These are phyloP conservation scores for Pseudocercospora eumusae DNA, from an alignment of 2,329 filamentous ascomycete species.

Conservation along the genomic window DNA sequence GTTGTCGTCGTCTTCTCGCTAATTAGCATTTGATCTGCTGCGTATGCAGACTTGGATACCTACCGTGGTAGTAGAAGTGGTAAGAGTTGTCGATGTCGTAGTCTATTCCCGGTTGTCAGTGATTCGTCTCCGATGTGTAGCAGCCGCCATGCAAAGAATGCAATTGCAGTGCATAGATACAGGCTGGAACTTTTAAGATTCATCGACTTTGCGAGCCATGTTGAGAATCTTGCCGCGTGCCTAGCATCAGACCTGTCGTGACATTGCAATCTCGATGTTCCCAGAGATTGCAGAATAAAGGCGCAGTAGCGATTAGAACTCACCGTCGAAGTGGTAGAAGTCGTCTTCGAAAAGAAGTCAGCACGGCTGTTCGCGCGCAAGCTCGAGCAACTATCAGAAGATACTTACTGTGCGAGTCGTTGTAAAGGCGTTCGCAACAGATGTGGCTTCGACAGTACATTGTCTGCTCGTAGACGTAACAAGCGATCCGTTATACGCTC, in stretches of 20 bases:
- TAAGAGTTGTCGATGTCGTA: not conserved
- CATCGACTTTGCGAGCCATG: not conserved
- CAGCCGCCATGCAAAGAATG: not conserved
- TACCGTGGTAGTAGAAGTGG: not conserved
- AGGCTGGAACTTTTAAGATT: not conserved
- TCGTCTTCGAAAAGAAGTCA: not conserved
- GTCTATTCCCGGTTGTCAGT: not conserved
- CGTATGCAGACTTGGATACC: not conserved
- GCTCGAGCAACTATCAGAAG: not conserved
- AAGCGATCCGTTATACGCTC: not conserved
- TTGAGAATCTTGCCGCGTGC: no score
- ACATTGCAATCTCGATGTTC: not conserved
- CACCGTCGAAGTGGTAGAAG: not conserved
- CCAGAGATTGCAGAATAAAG: not conserved
- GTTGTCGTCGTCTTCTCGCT: not conserved
- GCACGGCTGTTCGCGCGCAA: not conserved
- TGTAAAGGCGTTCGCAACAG: not conserved
- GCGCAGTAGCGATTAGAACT: not conserved
- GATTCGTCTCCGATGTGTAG: not conserved
- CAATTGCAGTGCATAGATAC: not conserved
- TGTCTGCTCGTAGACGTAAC: not conserved
- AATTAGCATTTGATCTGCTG: not conserved
- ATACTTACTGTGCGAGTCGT: constrained; percentile 5
- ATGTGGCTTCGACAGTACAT: not conserved
- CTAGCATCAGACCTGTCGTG: not conserved